Percentiles rank a stretch among this genome's conserved stretches.
These are phyloP conservation scores for Flaveria brownii DNA, from an alignment of 129 eudicot species.

Conservation along the genomic window DNA sequence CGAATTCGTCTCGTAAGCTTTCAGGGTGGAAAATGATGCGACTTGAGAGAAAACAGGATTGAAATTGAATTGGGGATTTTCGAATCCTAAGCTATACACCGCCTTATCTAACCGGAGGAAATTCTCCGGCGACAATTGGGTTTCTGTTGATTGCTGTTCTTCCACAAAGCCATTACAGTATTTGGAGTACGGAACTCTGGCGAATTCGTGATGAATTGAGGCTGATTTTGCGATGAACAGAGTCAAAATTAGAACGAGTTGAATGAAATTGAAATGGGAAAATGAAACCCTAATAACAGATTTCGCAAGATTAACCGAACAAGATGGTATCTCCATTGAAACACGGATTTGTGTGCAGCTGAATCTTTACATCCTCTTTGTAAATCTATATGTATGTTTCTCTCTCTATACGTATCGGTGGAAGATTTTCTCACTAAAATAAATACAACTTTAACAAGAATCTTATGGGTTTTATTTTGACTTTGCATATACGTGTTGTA, in stretches of 20 bases:
- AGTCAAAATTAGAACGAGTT: slow-evolving; percentile 30
- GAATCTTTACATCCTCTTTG: slow-evolving; percentile 22
- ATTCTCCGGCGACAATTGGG: neutral
- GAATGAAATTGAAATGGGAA: slow-evolving; percentile 16
- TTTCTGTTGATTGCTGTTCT: slow-evolving; percentile 36
- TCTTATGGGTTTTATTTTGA: neutral
- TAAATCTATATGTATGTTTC: slow-evolving; percentile 24
- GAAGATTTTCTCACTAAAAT: slow-evolving; percentile 15
- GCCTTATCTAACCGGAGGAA: slow-evolving; percentile 37
- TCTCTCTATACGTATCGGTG: slow-evolving; percentile 25
- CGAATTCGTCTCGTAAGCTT: slow-evolving; percentile 43
- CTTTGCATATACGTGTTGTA: slow-evolving; percentile 15
- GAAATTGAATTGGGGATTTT: slow-evolving; percentile 41
- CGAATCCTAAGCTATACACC: slow-evolving; percentile 36
- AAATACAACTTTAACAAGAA: slow-evolving; percentile 9
- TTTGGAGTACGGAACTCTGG: slow-evolving; percentile 42
- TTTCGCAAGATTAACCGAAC: neutral
- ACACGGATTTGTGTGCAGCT: slow-evolving; percentile 25
- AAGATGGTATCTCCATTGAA: slow-evolving; percentile 32
- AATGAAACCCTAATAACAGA: slow-evolving; percentile 29
- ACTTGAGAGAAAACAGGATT: slow-evolving; percentile 23
- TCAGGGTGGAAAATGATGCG: slow-evolving; percentile 34
- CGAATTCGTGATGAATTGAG: slow-evolving; percentile 27
- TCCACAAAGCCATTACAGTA: slow-evolving; percentile 50
- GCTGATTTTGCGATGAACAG: slow-evolving; percentile 29